Evolutionary conservation across 352 stramenopile genomes (phyloP), one percentile per base, ranked within the genome.

Genomic region (Pythium biforme): DNA sequence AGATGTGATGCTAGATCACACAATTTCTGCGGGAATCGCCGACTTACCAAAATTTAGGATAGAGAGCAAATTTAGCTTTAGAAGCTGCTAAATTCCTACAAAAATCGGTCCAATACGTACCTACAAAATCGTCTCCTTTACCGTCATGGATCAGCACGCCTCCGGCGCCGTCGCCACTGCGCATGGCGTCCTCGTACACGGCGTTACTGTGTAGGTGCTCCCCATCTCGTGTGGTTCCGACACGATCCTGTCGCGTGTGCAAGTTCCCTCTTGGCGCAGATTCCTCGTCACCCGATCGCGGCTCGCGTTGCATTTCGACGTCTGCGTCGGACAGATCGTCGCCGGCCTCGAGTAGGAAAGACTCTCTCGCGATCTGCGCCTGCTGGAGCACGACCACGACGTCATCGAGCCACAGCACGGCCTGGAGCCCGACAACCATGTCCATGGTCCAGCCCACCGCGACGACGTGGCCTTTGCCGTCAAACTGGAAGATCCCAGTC

Each of bases 121-220:
- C n/a, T 7, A 58, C 51, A 46, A 58, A 58, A n/a, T 58, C 51
- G 26, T 58, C 51, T 11, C 51, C 51, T 25, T 58, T 23, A 19
- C 51, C 51, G 20, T 58, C 51, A 20, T 58, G 51, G 11, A 46
- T 26, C 10, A 58, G 17, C n/a, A 19, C 17, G 1, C 19, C 17
- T 29, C 34, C 51, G 3, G 46, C 33, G 4, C n/a, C 51, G 29
- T 46, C 48, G 19, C 27, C 23, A 33, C 26, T 17, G 48, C 15
- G 37, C 37, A 7, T 17, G 37, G 37, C n/a, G 37, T 43, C 37
- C 37, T 43, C 37, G n/a, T 7, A 43, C 37, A n/a, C 37, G n/a
- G n/a, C n/a, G n/a, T n/a, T n/a, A n/a, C n/a, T n/a, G n/a, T n/a
- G n/a, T n/a, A n/a, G 37, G n/a, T 19, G 6, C 37, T 20, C 37